These are phyloP conservation scores for Aspergillus hortae DNA, from an alignment of 2,329 filamentous ascomycete genomes.

Conservation along the genomic window DNA sequence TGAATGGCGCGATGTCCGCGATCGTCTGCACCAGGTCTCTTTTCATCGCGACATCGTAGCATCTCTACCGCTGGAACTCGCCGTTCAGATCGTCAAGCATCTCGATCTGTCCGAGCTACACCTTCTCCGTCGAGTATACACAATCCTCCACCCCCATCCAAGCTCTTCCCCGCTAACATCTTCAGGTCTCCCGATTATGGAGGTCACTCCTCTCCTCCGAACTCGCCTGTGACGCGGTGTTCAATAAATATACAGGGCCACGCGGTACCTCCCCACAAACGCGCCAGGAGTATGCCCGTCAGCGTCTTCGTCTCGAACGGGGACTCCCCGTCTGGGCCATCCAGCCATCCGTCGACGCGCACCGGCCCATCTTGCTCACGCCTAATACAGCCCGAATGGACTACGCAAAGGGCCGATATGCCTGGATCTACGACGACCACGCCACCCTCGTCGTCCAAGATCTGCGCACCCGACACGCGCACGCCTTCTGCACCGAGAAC, in stretches of 20 bases:
- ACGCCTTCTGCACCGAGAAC: constrained; percentile 20
- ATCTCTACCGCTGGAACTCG: constrained; percentile 31
- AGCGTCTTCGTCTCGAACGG: constrained; percentile 20
- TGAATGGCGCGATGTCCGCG: constrained; percentile 31
- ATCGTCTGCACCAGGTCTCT: constrained; percentile 14
- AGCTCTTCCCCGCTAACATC: not conserved
- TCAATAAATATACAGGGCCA: constrained; percentile 14
- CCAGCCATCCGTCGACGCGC: not conserved
- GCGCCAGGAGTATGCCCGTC: constrained; percentile 19
- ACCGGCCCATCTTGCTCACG: not conserved
- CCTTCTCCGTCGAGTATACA: constrained; percentile 26
- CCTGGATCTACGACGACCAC: constrained; percentile 14
- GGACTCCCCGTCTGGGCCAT: constrained; percentile 17
- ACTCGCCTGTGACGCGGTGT: constrained; percentile 14
- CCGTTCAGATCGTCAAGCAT: constrained; percentile 22
- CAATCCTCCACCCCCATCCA: not conserved
- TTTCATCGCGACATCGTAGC: constrained; percentile 34
- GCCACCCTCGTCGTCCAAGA: constrained; percentile 13
- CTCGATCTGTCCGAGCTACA: constrained; percentile 27
- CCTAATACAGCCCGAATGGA: constrained; percentile 10
- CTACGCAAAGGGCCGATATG: constrained; percentile 18
- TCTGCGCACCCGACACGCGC: constrained; percentile 8
- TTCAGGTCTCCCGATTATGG: constrained; percentile 35
- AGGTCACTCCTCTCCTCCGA: constrained; percentile 25
- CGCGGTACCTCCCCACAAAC: constrained; percentile 1